phyloP scores from a whole-genome alignment of 129 eudicot species.

The Flaveria trinervia region DNA sequence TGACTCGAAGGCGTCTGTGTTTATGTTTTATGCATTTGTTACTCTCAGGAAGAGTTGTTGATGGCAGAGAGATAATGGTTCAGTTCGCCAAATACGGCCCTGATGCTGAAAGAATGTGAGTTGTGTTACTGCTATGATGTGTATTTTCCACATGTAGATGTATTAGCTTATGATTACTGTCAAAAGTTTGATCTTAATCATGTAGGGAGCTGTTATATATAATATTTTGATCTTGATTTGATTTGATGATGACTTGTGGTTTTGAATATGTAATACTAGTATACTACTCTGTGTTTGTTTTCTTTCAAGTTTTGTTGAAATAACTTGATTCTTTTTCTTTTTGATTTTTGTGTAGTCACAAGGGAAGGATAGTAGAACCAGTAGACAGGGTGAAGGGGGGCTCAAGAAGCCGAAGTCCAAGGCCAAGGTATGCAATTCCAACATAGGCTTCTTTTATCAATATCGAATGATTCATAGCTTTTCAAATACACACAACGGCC shows the following conservation, averaged over 20 bases:
- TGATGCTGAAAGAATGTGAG: conserved; percentile 95
- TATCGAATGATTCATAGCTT: background rate
- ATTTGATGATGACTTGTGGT: background rate
- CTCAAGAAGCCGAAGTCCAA: conserved; percentile 94
- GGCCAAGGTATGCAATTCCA: conserved; percentile 63
- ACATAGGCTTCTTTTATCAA: background rate
- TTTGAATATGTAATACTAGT: background rate
- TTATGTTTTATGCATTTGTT: background rate
- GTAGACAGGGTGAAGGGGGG: conserved; percentile 56
- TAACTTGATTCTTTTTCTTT: background rate
- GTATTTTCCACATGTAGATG: too few relatives aligned
- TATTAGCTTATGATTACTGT: background rate
- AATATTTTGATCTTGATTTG: background rate
- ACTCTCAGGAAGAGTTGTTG: conserved; percentile 84
- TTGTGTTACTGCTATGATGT: too few relatives aligned
- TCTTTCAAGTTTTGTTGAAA: background rate
- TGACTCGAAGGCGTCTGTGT: background rate
- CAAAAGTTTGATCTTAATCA: background rate
- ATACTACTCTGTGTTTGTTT: background rate
- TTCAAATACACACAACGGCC: too few relatives aligned
- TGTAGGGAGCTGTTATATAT: background rate
- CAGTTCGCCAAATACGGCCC: conserved; percentile 96
- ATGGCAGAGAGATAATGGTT: conserved; percentile 93
- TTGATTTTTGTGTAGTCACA: conserved; percentile 53
- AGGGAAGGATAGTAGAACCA: conserved; percentile 78